phyloP scores from a whole-genome alignment of 2,329 filamentous ascomycete species.

The Hirsutella minnesotensis region DNA sequence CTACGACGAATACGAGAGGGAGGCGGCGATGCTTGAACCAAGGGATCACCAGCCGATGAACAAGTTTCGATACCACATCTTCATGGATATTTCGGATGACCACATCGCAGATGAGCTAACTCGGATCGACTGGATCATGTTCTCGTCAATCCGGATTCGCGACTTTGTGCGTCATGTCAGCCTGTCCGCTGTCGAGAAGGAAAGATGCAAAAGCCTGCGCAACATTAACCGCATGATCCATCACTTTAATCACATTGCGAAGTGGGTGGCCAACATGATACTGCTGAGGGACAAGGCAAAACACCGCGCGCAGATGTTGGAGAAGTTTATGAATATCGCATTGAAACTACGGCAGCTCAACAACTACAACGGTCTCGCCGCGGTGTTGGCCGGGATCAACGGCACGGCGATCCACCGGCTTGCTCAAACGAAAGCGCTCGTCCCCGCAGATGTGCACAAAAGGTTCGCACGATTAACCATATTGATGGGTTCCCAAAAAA shows the following conservation, averaged over 20 bases:
- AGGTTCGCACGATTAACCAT: constrained; percentile 81
- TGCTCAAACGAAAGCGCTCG: constrained; percentile 63
- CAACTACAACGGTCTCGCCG: constrained; percentile 95
- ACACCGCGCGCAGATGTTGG: constrained; percentile 79
- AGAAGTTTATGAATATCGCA: constrained; percentile 92
- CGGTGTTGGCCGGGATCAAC: constrained; percentile 85
- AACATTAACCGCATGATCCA: constrained; percentile 92
- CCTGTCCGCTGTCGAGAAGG: constrained; percentile 57
- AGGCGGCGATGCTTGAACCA: constrained; percentile 62
- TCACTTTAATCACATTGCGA: constrained; percentile 79
- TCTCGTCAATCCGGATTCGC: constrained; percentile 83
- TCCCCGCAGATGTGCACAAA: constrained; percentile 61
- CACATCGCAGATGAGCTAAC: constrained; percentile 86
- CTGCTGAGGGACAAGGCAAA: constrained; percentile 91
- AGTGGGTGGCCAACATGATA: constrained; percentile 74
- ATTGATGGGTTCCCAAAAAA: constrained; percentile 86
- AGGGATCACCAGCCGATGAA: constrained; percentile 57
- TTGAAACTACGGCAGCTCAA: constrained; percentile 78
- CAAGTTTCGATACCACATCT: constrained; percentile 79
- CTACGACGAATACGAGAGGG: constrained; percentile 69
- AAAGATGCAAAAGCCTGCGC: constrained; percentile 62
- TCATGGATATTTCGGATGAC: constrained; percentile 79
- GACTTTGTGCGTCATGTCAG: constrained; percentile 89
- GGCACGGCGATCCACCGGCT: constrained; percentile 78
- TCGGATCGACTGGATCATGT: constrained; percentile 96